A percentile compares a stretch with the other conserved stretches of the same genome.
These are phyloP conservation scores for Trematosphaeria pertusa DNA, from an alignment of 2,329 filamentous ascomycete genomes.

Conservation along the genomic window DNA sequence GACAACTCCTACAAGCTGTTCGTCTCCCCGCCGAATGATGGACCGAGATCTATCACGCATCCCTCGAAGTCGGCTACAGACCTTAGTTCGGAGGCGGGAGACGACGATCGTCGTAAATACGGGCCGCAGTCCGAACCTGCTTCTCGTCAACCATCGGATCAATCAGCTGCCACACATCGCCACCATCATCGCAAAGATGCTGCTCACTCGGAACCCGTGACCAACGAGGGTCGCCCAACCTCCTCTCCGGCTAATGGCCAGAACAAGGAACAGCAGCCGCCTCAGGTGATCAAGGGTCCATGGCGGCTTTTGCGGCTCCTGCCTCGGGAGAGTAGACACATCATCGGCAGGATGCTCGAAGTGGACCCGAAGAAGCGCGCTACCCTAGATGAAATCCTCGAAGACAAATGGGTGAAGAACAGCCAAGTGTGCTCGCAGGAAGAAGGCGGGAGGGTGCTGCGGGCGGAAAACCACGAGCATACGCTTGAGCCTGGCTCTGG, in stretches of 20 bases:
- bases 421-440: constrained; percentile 84
- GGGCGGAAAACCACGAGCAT: constrained; percentile 80
- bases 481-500: constrained; percentile 73
- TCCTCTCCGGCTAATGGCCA: constrained; percentile 24
- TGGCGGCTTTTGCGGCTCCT: constrained; percentile 88
- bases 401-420: constrained; percentile 88
- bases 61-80: constrained; percentile 42
- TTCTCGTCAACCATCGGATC: constrained; percentile 46
- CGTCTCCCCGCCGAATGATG: constrained; percentile 75
- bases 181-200: constrained; percentile 41
- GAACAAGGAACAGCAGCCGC: constrained; percentile 64
- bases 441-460: constrained; percentile 73
- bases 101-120: constrained; percentile 31
- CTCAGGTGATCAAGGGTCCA: constrained; percentile 80
- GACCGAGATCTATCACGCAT: constrained; percentile 39
- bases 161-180: constrained; percentile 27
- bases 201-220: constrained; percentile 24
- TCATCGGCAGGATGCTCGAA: constrained; percentile 92
- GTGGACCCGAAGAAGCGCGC: constrained; percentile 84
- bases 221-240: constrained; percentile 17
- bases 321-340: constrained; percentile 86
- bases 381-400: constrained; percentile 82
- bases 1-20: constrained; percentile 97
- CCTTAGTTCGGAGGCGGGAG: constrained; percentile 49
- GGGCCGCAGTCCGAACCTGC: constrained; percentile 49